Conservation (phyloP, 805 yeast genomes). For the Wickerhamiella brachini region DNA sequence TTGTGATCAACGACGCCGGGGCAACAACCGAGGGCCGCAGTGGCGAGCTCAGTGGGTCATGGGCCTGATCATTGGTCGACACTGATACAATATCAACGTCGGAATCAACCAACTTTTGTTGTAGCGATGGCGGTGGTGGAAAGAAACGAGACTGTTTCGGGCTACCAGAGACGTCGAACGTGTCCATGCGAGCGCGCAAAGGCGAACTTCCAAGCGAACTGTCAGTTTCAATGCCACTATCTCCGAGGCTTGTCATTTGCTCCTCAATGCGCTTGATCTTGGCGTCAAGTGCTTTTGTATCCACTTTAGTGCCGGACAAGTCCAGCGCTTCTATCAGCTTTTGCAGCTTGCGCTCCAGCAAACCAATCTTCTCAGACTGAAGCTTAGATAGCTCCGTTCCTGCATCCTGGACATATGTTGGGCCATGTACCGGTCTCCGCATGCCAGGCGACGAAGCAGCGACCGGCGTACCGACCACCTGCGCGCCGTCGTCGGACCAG, state of each 20-base stretch:
- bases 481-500: neutral
- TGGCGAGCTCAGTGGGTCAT: neutral
- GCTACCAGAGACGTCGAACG: neutral
- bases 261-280: slow-evolving; percentile 9
- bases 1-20: neutral
- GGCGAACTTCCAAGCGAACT: neutral
- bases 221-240: neutral
- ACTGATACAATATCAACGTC: neutral
- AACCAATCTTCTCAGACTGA: slow-evolving; percentile 16
- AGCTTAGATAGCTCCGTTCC: slow-evolving; percentile 5
- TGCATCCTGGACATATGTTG: neutral
- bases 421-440: neutral
- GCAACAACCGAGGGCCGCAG: neutral
- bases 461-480: neutral
- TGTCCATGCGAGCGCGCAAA: neutral
- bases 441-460: neutral
- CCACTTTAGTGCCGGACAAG: neutral
- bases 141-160: neutral
- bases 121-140: neutral
- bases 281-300: slow-evolving; percentile 6
- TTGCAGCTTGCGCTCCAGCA: slow-evolving; percentile 15
- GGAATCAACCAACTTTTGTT: neutral
- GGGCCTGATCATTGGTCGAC: neutral
- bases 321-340: slow-evolving; percentile 3
- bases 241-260: slow-evolving; percentile 10